These are phyloP conservation scores for Starmerella sirachaensis DNA, from an alignment of 805 yeast species.

Conservation along the genomic window DNA sequence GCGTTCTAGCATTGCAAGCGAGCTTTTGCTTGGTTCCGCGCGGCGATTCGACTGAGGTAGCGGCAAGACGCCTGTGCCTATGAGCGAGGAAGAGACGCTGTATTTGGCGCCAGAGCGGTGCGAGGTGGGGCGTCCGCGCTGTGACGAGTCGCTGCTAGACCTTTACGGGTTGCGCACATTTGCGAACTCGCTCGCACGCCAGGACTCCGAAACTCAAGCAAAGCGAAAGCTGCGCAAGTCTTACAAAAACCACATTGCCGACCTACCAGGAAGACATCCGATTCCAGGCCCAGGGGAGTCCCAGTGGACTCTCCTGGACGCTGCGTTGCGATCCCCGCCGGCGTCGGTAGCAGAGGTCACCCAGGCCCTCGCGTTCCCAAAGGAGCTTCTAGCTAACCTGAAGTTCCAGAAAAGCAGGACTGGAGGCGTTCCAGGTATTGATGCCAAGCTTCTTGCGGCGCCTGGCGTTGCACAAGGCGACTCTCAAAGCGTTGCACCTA, in stretches of 20 bases:
- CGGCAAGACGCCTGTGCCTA: conserved; percentile 1
- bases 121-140: conserved; percentile 32
- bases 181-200: conserved; percentile 72
- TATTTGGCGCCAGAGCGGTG: conserved; percentile 32
- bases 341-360: conserved; percentile 34
- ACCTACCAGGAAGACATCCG: conserved; percentile 53
- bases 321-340: conserved; percentile 31
- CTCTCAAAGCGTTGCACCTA: conserved; percentile 2
- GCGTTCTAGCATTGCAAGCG: no score
- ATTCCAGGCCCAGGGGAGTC: conserved; percentile 28
- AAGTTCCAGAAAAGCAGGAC: conserved; percentile 55
- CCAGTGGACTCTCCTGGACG: conserved; percentile 21
- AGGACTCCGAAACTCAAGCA: conserved; percentile 76
- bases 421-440: conserved; percentile 68
- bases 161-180: conserved; percentile 56
- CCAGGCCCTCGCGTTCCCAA: conserved; percentile 10
- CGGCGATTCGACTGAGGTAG: no score
- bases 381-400: conserved; percentile 40
- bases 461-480: conserved; percentile 11
- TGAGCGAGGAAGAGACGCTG: conserved; percentile 1
- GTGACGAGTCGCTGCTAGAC: conserved; percentile 55
- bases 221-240: conserved; percentile 90
- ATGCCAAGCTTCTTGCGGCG: conserved; percentile 49
- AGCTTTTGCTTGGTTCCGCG: no score
- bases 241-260: conserved; percentile 82